Conservation (phyloP, 2,329 filamentous ascomycete species). For the Apiospora rasikravindrae region DNA sequence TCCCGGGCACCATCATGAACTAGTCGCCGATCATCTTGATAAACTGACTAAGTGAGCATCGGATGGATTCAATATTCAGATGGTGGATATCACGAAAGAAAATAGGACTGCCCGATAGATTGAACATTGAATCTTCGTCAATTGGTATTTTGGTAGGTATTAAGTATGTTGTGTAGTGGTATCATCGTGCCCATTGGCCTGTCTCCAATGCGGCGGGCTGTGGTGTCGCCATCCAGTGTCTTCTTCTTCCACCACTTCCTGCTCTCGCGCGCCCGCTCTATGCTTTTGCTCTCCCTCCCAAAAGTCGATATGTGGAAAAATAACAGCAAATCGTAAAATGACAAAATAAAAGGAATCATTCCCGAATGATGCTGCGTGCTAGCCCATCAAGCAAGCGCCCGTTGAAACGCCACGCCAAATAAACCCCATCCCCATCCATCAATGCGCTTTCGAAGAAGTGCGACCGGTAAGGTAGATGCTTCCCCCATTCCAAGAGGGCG, state of each 20-base stretch:
- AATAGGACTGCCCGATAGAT: not conserved
- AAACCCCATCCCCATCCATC: not conserved
- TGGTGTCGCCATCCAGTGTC: not conserved
- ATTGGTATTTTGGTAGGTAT: not conserved
- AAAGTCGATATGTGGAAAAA: not conserved
- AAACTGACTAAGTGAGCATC: not conserved
- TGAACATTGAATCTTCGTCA: not conserved
- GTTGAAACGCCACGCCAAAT: slow-evolving; percentile 12
- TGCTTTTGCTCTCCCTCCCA: not conserved
- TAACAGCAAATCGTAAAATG: not conserved
- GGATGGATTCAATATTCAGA: not conserved
- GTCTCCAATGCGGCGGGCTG: slow-evolving; percentile 4
- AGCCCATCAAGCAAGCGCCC: slow-evolving; percentile 5
- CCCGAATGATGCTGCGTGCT: not conserved
- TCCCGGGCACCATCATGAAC: not conserved
- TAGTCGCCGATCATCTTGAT: not conserved
- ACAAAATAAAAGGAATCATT: not conserved
- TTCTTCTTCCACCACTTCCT: not conserved
- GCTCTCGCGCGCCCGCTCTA: not conserved
- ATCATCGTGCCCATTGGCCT: slow-evolving; percentile 14
- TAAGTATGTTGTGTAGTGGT: not conserved
- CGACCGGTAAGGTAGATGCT: not conserved
- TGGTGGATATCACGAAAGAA: not conserved
- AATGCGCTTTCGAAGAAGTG: not conserved
- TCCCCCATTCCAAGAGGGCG: not conserved